These are phyloP conservation scores for Coniochaeta prunicola DNA, from an alignment of 2,329 filamentous ascomycete genomes.

Conservation along the genomic window DNA sequence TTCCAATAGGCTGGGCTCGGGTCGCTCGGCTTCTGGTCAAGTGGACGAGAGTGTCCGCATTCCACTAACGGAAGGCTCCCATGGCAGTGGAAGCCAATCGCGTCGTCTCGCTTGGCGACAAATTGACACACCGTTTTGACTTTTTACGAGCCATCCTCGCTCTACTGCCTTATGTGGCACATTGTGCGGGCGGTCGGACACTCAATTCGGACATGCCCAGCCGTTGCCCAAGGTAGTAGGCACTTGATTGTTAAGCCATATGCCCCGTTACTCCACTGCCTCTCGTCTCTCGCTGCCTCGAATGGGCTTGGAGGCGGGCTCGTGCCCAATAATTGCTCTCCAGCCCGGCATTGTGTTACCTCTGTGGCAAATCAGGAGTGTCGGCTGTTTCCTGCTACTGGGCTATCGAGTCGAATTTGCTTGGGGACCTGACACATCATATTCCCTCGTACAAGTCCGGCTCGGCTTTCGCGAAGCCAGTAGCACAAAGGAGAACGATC, in stretches of 20 bases:
- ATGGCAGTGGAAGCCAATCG: slow-evolving; percentile 9
- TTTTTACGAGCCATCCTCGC: not conserved
- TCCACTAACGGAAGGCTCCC: slow-evolving; percentile 2
- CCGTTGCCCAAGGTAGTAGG: too few relatives aligned
- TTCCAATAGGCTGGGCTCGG: slow-evolving; percentile 1
- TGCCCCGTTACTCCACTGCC: not conserved
- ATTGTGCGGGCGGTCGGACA: too few relatives aligned
- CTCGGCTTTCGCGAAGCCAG: not conserved
- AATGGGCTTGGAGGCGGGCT: not conserved
- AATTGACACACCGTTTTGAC: not conserved
- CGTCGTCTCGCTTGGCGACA: slow-evolving; percentile 5
- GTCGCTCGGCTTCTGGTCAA: not conserved
- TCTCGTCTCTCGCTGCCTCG: not conserved
- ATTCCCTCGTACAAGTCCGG: not conserved
- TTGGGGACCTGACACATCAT: not conserved
- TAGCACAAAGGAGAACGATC: slow-evolving; percentile 8
- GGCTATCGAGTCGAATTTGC: not conserved
- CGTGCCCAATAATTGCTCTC: not conserved
- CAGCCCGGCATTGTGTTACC: not conserved
- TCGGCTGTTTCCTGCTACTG: not conserved
- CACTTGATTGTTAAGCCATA: not conserved
- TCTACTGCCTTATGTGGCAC: not conserved
- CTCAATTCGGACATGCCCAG: not conserved
- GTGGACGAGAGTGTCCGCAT: not conserved
- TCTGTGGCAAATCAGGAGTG: not conserved